phyloP scores from a whole-genome alignment of 2,329 filamentous ascomycete genomes.

The Pseudomassariella vexata region DNA sequence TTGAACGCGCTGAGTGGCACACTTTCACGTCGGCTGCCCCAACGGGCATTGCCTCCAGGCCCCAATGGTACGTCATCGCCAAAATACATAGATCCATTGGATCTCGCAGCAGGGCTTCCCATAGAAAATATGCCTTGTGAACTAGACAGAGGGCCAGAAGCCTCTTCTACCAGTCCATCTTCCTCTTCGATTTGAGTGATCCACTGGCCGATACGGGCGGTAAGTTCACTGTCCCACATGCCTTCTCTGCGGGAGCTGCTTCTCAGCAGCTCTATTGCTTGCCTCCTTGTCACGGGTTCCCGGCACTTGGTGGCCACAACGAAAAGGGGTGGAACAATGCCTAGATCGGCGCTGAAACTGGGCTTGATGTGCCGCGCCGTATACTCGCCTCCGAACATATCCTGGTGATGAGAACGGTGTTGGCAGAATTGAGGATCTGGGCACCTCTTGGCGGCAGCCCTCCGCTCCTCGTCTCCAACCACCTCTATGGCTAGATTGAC shows the following conservation, averaged over 20 bases:
- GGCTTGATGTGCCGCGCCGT: slow-evolving; percentile 49
- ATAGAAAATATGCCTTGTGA: slow-evolving; percentile 19
- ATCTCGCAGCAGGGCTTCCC: slow-evolving; percentile 15
- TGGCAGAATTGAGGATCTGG: slow-evolving; percentile 37
- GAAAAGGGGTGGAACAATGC: slow-evolving; percentile 59
- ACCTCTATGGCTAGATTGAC: slow-evolving; percentile 54
- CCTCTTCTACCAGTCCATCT: slow-evolving; percentile 23
- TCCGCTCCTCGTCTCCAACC: slow-evolving; percentile 50
- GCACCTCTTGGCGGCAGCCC: slow-evolving; percentile 40
- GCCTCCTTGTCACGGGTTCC: slow-evolving; percentile 47
- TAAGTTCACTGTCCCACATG: slow-evolving; percentile 62
- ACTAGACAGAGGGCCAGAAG: slow-evolving; percentile 19
- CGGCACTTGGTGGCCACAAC: slow-evolving; percentile 63
- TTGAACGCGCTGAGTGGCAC: slow-evolving; percentile 11
- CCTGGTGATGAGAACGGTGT: slow-evolving; percentile 30
- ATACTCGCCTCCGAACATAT: slow-evolving; percentile 36
- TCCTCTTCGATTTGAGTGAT: slow-evolving; percentile 50
- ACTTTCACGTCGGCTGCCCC: slow-evolving; percentile 25
- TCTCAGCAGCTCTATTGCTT: slow-evolving; percentile 55
- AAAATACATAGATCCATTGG: slow-evolving; percentile 25
- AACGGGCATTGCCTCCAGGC: slow-evolving; percentile 38
- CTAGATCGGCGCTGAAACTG: slow-evolving; percentile 58
- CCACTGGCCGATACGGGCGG: slow-evolving; percentile 50
- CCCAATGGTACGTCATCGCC: slow-evolving; percentile 30
- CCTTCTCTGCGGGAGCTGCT: slow-evolving; percentile 58